These are phyloP conservation scores for Pholiota microspora DNA, from an alignment of 768 basidiomycete species.

Conservation along the genomic window DNA sequence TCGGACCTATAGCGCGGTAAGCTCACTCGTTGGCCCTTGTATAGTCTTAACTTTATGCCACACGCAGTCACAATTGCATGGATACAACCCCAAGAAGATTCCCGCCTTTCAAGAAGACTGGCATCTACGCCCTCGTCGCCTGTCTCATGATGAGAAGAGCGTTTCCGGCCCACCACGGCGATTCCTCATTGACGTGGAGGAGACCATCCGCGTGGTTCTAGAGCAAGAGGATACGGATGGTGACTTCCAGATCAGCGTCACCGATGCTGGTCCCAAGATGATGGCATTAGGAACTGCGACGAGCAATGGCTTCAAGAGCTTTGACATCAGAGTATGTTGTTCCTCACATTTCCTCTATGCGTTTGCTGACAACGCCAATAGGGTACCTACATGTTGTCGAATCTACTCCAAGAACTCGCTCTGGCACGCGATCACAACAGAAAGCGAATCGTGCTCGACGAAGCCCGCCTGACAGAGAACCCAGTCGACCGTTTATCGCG, in stretches of 20 bases:
- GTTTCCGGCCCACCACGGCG: slow-evolving; percentile 79
- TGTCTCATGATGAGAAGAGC: slow-evolving; percentile 93
- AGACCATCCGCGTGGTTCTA: slow-evolving; percentile 93
- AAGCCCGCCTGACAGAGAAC: slow-evolving; percentile 95
- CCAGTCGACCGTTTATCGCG: slow-evolving; percentile 94
- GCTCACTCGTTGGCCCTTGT: slow-evolving; percentile 22
- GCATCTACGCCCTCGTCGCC: slow-evolving; percentile 68
- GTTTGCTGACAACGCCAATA: too few species aligned
- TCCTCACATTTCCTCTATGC: too few species aligned
- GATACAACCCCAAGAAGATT: slow-evolving; percentile 65
- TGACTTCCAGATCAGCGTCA: slow-evolving; percentile 95
- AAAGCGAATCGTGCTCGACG: slow-evolving; percentile 97
- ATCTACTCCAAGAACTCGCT: slow-evolving; percentile 97
- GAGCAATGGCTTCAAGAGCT: slow-evolving; percentile 96
- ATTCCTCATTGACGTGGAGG: slow-evolving; percentile 96
- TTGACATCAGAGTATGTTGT: slow-evolving; percentile 81
- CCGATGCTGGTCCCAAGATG: slow-evolving; percentile 95
- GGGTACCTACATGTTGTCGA: slow-evolving; percentile 99
- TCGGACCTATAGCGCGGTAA: slow-evolving; percentile 85
- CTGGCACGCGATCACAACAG: slow-evolving; percentile 93
- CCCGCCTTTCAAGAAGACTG: slow-evolving; percentile 78
- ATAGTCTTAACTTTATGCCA: slow-evolving; percentile 5
- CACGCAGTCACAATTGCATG: slow-evolving; percentile 65
- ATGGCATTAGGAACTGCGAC: slow-evolving; percentile 95
- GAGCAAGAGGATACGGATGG: slow-evolving; percentile 98